Base-by-base conservation (phyloP, 768 basidiomycete species). In the Tulasnella sp. region DNA sequence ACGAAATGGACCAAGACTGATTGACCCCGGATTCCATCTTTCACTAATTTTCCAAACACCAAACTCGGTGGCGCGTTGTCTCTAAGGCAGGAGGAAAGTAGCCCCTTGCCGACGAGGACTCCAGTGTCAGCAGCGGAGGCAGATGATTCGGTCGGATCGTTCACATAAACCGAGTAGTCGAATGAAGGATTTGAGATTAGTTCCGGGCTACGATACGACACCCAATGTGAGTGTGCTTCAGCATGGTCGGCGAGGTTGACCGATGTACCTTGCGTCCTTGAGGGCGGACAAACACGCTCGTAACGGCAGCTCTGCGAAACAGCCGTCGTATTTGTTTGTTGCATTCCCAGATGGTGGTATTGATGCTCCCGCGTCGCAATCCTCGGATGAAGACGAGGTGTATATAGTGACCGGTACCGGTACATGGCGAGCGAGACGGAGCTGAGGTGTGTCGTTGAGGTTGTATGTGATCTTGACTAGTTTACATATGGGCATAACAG, bases 381-480 rank as follows among this genome's bases (percentile, higher is more conserved):
- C 54, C 23, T 41, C 38, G 34, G 34, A 38, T 38, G 34, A 38
- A 38, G 34, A 38, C 15, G 34, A 38, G 15, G 34, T 38, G 42
- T 56, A 56, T 19, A 56, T 27, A 11, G 54, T 43, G 27, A 56
- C 54, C 23, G 38, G 26, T 19, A 42, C 43, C 17, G 54, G 54
- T 21, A 23, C 9, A 27, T 56, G 54, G 21, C 54, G 54, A 41
- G 54, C 54, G 21, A 56, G 54, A 21, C 54, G 30, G 23, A 56
- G 54, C 43, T 56, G 54, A 24, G 54, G 54, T 21, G 30, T 41
- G 54, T 56, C 54, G 54, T 56, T 56, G 54, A 56, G 54, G 54
- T 56, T 56, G 54, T 56, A 56, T 23, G 54, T 56, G 54, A 56
- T 56, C 27, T 56, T 56, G 54, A 56, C 54, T 56, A 41, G 30